Conservation (phyloP, 495 filamentous ascomycete species). For the Talaromyces thailandensis region DNA sequence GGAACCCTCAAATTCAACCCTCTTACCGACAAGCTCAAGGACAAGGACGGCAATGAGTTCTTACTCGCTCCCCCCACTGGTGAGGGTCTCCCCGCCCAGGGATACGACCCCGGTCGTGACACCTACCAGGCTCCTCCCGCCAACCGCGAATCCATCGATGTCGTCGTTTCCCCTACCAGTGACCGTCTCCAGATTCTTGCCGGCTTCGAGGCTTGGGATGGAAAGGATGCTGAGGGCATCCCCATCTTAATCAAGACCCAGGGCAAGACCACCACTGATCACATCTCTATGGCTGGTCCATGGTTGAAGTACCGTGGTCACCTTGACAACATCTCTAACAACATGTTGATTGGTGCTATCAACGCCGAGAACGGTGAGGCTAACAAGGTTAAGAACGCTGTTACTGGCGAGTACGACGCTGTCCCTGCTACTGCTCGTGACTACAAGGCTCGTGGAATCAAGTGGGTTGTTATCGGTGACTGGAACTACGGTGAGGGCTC, state of each 20-base stretch:
- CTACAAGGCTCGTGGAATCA: constrained; percentile 93
- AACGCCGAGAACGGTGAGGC: constrained; percentile 94
- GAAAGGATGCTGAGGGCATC: constrained; percentile 80
- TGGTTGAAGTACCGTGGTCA: constrained; percentile 99
- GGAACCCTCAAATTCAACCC: constrained; percentile 96
- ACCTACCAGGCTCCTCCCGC: constrained; percentile 95
- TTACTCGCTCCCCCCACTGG: constrained; percentile 70
- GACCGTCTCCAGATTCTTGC: constrained; percentile 90
- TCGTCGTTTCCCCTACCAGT: constrained; percentile 79
- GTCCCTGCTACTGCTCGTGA: constrained; percentile 94
- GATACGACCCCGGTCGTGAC: constrained; percentile 89
- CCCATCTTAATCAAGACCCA: constrained; percentile 96
- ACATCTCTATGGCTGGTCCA: constrained; percentile 98
- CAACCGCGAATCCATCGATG: constrained; percentile 61
- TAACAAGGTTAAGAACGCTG: constrained; percentile 94
- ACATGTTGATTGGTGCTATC: constrained; percentile 98
- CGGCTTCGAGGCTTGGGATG: constrained; percentile 84
- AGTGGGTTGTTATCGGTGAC: constrained; percentile 98
- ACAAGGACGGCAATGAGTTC: constrained; percentile 97
- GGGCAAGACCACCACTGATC: constrained; percentile 98
- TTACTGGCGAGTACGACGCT: constrained; percentile 71
- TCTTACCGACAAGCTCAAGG: constrained; percentile 86
- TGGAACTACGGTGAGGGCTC: constrained; percentile 99
- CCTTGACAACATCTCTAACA: constrained; percentile 99
- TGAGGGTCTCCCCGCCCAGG: constrained; percentile 67